phyloP scores from a whole-genome alignment of 2,329 filamentous ascomycete genomes.

The Aureobasidium sp. region DNA sequence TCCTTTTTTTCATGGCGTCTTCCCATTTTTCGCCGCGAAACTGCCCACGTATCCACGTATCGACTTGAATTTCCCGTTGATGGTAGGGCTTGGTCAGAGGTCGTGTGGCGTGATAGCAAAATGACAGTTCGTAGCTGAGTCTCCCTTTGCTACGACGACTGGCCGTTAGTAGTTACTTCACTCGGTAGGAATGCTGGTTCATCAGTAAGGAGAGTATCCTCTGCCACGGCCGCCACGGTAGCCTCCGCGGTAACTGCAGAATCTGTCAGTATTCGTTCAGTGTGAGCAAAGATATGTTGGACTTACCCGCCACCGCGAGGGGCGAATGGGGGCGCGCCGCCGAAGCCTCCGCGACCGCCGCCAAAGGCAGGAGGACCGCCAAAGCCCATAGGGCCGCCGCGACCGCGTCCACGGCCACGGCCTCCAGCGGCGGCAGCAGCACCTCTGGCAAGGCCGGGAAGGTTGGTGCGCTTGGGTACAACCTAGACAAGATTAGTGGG shows the following conservation, averaged over 20 bases:
- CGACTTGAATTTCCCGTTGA: neutral
- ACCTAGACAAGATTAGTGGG: slow-evolving; percentile 43
- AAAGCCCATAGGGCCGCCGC: slow-evolving; percentile 40
- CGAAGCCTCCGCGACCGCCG: slow-evolving; percentile 41
- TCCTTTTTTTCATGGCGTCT: neutral
- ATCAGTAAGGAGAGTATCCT: slow-evolving; percentile 31
- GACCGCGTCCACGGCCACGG: slow-evolving; percentile 35
- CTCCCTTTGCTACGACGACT: neutral
- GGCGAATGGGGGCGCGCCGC: slow-evolving; percentile 20
- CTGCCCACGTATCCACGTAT: neutral
- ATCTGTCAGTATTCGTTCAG: neutral
- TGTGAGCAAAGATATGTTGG: slow-evolving; percentile 13
- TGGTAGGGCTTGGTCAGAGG: neutral
- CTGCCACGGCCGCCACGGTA: slow-evolving; percentile 26
- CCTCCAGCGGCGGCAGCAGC: slow-evolving; percentile 50
- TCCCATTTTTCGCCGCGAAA: neutral
- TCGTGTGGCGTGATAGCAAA: neutral
- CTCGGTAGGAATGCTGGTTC: neutral
- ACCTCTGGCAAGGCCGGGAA: slow-evolving; percentile 86
- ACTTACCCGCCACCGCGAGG: slow-evolving; percentile 33
- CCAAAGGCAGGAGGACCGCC: slow-evolving; percentile 37
- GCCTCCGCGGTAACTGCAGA: slow-evolving; percentile 27
- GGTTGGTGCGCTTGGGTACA: slow-evolving; percentile 88
- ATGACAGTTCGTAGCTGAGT: neutral
- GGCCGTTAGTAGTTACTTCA: neutral